Base-by-base conservation (phyloP, 768 basidiomycete genomes). In the Zangia roseola region DNA sequence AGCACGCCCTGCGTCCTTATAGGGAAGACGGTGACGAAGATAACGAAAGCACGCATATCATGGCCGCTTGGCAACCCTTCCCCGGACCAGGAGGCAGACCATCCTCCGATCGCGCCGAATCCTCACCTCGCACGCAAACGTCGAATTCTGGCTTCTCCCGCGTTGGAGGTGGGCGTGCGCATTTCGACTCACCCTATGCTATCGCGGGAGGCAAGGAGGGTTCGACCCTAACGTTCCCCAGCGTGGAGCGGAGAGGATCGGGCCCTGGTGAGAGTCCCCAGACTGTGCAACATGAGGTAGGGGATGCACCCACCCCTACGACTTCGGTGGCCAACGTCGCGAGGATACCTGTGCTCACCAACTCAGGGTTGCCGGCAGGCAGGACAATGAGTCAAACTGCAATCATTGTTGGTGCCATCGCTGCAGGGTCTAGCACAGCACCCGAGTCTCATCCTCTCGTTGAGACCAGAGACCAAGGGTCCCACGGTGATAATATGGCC, bases 31-130 rank as follows among this genome's bases (percentile, higher is more conserved):
- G 79, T 55, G 89, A 91, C 51, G 87, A 87, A 57, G 65, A 67
- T 48, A 89, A 89, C 54, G 76, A 72, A 46, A 76, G 74, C 16
- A 87, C 90, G 12, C 88, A 76, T 55, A 97, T 97, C 61, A 95
- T 97, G 91, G 86, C 85, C 35, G 91, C 94, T n/a, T 95, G 92
- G 91, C 84, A 86, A 55, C 81, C 84, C 24, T 88, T 81, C 72
- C 80, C 80, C 0, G 71, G 77, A 7, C 64, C 74, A 19, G 58
- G 62, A 23, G 36, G 58, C 30, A 47, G 59, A 20, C 40, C 16
- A 0, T 61, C 68, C 4, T 55, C 46, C 20, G 66, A 69, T 30
- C 63, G 59, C 23, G 17, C 58, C 13, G 64, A 63, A 45, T 60
- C 55, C 35, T 56, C 53, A 43, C 68, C 64, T 28, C 54, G 58